Conservation (phyloP, 1,284 basidiomycete species). For the Fomitopsis betulina region DNA sequence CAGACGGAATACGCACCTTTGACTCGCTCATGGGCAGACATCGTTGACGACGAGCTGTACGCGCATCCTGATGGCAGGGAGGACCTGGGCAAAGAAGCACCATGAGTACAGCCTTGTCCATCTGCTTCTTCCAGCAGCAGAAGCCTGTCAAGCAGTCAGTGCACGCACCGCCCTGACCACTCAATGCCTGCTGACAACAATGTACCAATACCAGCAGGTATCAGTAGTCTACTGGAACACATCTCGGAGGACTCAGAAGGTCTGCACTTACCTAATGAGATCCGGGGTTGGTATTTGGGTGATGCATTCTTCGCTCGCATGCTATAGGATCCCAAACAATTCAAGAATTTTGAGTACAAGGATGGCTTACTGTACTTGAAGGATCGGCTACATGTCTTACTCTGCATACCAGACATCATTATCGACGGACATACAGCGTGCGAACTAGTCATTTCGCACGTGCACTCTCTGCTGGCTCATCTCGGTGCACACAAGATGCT, state of each 20-base stretch:
- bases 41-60: too few species aligned
- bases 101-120: too few species aligned
- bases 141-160: too few species aligned
- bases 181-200: too few species aligned
- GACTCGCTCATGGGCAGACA: too few species aligned
- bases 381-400: too few species aligned
- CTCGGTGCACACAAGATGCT: slow-evolving; percentile 21
- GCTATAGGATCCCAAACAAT: slow-evolving; percentile 3
- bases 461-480: slow-evolving; percentile 25
- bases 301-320: slow-evolving; percentile 16
- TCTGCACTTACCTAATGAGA: slow-evolving; percentile 14
- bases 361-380: slow-evolving; percentile 15
- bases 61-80: too few species aligned
- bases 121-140: too few species aligned
- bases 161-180: too few species aligned
- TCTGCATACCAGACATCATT: slow-evolving; percentile 21
- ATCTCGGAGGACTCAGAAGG: background rate
- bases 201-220: too few species aligned
- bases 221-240: background rate
- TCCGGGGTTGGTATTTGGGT: background rate
- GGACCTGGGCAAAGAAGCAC: too few species aligned
- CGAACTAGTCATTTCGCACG: slow-evolving; percentile 23
- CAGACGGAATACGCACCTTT: too few species aligned
- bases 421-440: slow-evolving; percentile 11
- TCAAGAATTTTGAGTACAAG: slow-evolving; percentile 16